phyloP scores from a whole-genome alignment of 331 rosid species.

The Dryas integrifolia region DNA sequence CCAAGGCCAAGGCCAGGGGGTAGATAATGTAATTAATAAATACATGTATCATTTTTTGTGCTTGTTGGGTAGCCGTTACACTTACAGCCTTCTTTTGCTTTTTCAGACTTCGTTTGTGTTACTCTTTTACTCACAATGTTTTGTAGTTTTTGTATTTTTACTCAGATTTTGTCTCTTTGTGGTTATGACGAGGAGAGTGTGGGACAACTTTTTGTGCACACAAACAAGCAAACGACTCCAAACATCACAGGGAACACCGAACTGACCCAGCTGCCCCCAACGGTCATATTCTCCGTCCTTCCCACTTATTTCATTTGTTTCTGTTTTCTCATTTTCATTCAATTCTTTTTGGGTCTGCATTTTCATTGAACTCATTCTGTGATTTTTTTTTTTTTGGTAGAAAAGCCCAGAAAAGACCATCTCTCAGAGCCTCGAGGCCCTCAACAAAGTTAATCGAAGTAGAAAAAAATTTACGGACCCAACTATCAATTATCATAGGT shows the following conservation, averaged over 20 bases:
- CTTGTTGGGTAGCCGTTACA: conserved; percentile 16
- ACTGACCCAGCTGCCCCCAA: conserved; percentile 25
- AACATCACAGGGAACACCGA: conserved; percentile 8
- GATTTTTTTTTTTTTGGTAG: too few species aligned
- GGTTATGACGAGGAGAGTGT: not conserved
- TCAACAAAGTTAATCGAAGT: too few species aligned
- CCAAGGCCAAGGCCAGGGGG: not conserved
- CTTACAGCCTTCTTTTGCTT: not conserved
- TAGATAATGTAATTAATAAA: too few species aligned
- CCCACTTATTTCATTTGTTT: not conserved
- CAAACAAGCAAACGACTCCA: conserved; percentile 2
- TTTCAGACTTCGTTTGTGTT: not conserved
- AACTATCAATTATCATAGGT: too few species aligned
- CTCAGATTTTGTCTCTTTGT: not conserved
- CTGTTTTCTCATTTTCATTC: not conserved
- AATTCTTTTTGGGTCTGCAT: not conserved
- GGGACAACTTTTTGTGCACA: not conserved
- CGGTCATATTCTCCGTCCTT: conserved; percentile 36
- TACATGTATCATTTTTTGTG: not conserved
- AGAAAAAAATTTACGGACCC: too few species aligned
- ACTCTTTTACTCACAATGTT: not conserved
- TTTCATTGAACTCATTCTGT: not conserved
- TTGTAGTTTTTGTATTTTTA: not conserved
- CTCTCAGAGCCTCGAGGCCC: too few species aligned
- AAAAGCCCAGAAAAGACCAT: too few species aligned